Evolutionary conservation across 805 yeast genomes (phyloP).

Genomic region (Suhomyces xylopsoci): DNA sequence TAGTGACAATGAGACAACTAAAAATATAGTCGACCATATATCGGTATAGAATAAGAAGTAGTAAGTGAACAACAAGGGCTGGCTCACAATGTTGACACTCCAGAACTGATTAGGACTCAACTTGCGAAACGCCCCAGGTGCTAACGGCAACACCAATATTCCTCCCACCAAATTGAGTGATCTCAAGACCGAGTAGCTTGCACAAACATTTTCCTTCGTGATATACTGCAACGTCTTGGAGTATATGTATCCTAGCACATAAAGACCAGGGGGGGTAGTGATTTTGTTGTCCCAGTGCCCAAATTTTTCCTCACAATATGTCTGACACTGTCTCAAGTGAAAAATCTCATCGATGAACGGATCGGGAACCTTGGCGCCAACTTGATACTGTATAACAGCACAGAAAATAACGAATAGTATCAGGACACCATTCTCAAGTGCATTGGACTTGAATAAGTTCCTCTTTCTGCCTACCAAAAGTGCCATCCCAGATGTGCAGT

Average conservation of each 20-base stretch:
- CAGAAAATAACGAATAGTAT: conserved; percentile 10
- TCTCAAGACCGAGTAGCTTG: conserved; percentile 22
- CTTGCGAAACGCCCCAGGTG: conserved; percentile 27
- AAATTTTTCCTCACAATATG: conserved; percentile 61
- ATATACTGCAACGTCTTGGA: conserved; percentile 35
- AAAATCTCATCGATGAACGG: conserved; percentile 74
- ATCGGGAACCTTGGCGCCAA: conserved; percentile 16
- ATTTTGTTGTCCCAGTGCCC: conserved; percentile 81
- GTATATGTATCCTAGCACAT: conserved; percentile 45
- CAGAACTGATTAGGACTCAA: conserved; percentile 17
- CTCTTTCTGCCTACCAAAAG: not conserved
- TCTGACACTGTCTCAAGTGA: conserved; percentile 77
- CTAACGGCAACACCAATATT: conserved; percentile 47
- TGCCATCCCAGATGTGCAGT: not conserved
- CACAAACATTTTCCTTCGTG: conserved; percentile 18
- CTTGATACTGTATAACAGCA: conserved; percentile 9
- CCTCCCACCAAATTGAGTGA: conserved; percentile 69
- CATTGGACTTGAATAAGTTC: not conserved
- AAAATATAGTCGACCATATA: conserved; percentile 80
- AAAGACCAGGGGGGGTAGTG: conserved; percentile 96
- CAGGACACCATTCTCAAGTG: not conserved
- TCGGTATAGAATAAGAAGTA: conserved; percentile 86
- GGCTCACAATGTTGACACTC: conserved; percentile 34
- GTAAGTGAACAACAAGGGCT: conserved; percentile 73
- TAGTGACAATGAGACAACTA: conserved; percentile 52